Evolutionary conservation across 1,139 yeast genomes (phyloP).

Genomic region (Taphrina flavorubra): DNA sequence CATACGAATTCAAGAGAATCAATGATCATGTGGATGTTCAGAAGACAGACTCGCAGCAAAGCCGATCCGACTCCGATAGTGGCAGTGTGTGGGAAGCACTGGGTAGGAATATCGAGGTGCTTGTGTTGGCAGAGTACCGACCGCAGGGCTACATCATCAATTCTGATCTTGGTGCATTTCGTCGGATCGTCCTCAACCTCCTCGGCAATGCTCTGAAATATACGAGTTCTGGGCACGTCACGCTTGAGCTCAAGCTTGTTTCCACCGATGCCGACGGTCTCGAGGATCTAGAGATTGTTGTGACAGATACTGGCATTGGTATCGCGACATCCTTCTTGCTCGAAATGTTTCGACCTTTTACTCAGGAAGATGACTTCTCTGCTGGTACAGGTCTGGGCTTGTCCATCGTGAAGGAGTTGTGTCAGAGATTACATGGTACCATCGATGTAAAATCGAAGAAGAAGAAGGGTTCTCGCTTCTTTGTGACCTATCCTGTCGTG

Average conservation of each 20-base stretch:
- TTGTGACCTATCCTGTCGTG: conserved; percentile 23
- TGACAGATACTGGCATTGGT: conserved; percentile 80
- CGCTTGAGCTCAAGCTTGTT: conserved; percentile 50
- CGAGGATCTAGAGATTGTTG: conserved; percentile 63
- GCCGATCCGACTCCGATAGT: conserved; percentile 22
- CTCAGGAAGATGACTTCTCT: conserved; percentile 92
- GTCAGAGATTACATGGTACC: conserved; percentile 48
- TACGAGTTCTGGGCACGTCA: conserved; percentile 72
- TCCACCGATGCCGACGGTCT: conserved; percentile 4
- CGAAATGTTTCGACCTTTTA: conserved; percentile 78
- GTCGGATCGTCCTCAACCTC: conserved; percentile 82
- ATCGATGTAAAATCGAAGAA: conserved; percentile 14
- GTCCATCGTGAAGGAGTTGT: conserved; percentile 82
- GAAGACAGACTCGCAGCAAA: conserved; percentile 13
- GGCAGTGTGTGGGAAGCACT: conserved; percentile 23
- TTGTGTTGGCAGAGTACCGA: conserved; percentile 8
- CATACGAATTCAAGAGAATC: conserved; percentile 27
- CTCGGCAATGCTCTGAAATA: conserved; percentile 91
- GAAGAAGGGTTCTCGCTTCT: conserved; percentile 17
- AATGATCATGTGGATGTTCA: conserved; percentile 23
- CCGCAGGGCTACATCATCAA: conserved; percentile 16
- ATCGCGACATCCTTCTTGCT: conserved; percentile 82
- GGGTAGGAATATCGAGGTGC: conserved; percentile 26
- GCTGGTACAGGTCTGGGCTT: conserved; percentile 89
- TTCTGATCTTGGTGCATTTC: conserved; percentile 50